Conservation (phyloP, 495 filamentous ascomycete genomes). For the Cetradonia linearis region DNA sequence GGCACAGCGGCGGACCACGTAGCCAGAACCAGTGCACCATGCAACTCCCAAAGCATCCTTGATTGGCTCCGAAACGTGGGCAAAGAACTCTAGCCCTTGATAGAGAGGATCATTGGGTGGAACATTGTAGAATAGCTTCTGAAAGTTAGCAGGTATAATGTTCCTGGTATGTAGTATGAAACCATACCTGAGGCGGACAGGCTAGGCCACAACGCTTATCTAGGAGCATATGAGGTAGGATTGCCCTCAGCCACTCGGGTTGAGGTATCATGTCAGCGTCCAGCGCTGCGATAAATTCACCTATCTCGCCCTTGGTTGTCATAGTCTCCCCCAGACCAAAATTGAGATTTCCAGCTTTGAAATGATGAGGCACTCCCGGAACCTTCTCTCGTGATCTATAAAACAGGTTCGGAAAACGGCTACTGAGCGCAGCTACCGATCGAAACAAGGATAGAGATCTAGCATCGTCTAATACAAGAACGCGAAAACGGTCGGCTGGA, state of each 20-base stretch:
- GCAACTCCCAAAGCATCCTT: conserved; percentile 40
- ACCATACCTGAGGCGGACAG: conserved; percentile 40
- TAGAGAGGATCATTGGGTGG: conserved; percentile 41
- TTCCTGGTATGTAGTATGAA: no score
- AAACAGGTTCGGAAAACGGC: conserved; percentile 30
- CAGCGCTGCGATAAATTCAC: conserved; percentile 41
- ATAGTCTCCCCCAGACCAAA: conserved; percentile 35
- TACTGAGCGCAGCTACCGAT: conserved; percentile 26
- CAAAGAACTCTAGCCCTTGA: conserved; percentile 40
- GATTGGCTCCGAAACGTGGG: conserved; percentile 41
- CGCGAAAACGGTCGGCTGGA: conserved; percentile 38
- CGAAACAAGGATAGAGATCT: conserved; percentile 29
- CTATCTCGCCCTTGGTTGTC: conserved; percentile 32
- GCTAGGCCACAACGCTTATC: conserved; percentile 41
- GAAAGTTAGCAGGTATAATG: background rate
- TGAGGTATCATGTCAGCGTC: conserved; percentile 52
- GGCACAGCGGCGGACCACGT: conserved; percentile 38
- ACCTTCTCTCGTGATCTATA: conserved; percentile 41
- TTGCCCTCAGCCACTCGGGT: conserved; percentile 41
- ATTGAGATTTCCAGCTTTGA: conserved; percentile 48
- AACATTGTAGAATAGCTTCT: conserved; percentile 42
- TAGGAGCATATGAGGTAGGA: conserved; percentile 39
- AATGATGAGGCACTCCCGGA: conserved; percentile 40
- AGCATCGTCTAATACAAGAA: conserved; percentile 45
- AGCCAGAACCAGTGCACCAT: conserved; percentile 47